Percentiles rank a stretch among this genome's conserved stretches.
These are phyloP conservation scores for Coniferiporia sulphurascens DNA, from an alignment of 1,284 basidiomycete genomes.

Conservation along the genomic window DNA sequence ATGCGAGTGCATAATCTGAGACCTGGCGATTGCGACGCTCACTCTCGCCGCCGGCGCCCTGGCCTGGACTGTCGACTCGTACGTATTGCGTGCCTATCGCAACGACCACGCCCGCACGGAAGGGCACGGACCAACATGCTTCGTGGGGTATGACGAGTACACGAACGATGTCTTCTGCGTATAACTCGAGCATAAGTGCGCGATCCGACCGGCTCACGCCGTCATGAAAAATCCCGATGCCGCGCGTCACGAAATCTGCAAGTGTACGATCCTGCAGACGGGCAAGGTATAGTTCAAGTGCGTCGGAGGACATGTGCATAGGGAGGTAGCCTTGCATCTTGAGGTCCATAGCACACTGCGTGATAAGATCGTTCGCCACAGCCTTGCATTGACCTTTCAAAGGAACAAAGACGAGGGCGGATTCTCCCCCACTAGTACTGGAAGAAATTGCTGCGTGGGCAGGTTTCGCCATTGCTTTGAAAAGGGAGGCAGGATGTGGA, in stretches of 20 bases:
- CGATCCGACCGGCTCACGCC: conserved; percentile 69
- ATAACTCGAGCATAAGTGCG: conserved; percentile 79
- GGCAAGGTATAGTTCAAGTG: conserved; percentile 56
- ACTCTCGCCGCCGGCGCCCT: conserved; percentile 27
- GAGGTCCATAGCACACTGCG: conserved; percentile 77
- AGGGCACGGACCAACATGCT: conserved; percentile 81
- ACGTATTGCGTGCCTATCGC: conserved; percentile 93
- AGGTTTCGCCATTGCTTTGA: conserved; percentile 93
- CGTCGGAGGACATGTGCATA: conserved; percentile 44
- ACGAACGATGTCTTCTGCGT: conserved; percentile 75
- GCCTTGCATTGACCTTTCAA: conserved; percentile 74
- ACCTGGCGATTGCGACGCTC: conserved; percentile 59
- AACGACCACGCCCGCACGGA: conserved; percentile 77
- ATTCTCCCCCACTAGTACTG: conserved; percentile 39
- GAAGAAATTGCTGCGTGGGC: conserved; percentile 64
- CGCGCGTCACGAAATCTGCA: conserved; percentile 77
- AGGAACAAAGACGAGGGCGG: conserved; percentile 87
- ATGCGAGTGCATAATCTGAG: conserved; percentile 74
- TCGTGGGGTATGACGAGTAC: conserved; percentile 83
- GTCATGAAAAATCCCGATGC: conserved; percentile 86
- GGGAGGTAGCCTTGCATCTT: conserved; percentile 73
- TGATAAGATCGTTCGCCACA: conserved; percentile 83
- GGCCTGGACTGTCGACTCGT: conserved; percentile 33
- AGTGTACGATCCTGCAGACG: conserved; percentile 66
- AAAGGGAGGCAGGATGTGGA: conserved; percentile 80